Conservation (phyloP, 2,329 filamentous ascomycete species). For the Trichoderma harzianum region DNA sequence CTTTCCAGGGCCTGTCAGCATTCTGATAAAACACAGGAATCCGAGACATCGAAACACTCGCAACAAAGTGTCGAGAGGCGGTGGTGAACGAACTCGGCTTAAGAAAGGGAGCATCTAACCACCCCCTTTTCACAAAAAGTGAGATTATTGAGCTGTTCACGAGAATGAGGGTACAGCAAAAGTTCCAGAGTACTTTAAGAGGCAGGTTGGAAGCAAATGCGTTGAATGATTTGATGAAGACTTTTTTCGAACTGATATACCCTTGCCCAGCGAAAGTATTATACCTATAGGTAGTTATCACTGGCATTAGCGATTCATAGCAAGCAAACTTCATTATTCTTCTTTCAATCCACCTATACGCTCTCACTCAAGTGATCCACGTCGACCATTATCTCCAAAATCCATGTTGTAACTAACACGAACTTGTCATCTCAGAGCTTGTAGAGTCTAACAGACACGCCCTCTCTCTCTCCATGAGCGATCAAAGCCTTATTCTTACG, state of each 20-base stretch:
- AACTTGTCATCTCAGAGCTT: conserved; percentile 31
- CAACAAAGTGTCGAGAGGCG: neutral
- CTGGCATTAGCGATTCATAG: neutral
- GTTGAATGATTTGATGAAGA: no score
- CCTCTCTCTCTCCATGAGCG: conserved; percentile 29
- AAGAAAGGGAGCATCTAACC: no score
- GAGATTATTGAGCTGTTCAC: no score
- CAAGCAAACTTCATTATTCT: neutral
- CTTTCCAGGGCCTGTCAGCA: neutral
- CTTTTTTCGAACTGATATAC: no score
- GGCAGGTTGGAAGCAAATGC: no score
- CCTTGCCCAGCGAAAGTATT: no score
- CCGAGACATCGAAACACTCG: neutral
- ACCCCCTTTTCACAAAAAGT: no score
- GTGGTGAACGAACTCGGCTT: neutral
- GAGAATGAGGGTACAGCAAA: no score
- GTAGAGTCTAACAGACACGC: conserved; percentile 38
- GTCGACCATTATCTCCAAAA: neutral
- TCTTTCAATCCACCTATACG: neutral
- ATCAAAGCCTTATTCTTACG: conserved; percentile 40
- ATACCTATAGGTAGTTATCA: no score
- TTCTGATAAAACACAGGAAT: neutral
- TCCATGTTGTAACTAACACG: no score
- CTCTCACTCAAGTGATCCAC: neutral
- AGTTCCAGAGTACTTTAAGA: no score